Base-by-base conservation (phyloP, 345 rosid species). In the Corchorus olitorius region DNA sequence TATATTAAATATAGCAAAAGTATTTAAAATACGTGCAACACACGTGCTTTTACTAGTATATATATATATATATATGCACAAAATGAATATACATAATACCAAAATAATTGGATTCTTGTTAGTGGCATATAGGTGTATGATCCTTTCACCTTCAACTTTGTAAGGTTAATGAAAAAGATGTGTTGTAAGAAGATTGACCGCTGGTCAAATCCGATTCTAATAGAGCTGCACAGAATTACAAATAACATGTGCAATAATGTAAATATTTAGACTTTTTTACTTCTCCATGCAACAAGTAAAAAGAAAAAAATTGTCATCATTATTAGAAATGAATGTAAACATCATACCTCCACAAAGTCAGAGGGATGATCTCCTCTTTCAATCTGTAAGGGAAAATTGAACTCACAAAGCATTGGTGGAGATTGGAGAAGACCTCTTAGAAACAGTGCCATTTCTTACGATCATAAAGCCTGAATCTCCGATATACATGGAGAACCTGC, bases 391-490 rank as follows among this genome's bases (percentile, higher is more conserved):
- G 98, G 93, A 82, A 90, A 88, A 80, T 78, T 76, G 78, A 94
- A 90, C 76, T 89, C 94, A 73, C 89, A 91, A 62, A 83, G 74
- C 91, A 87, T 85, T 34, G 89, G 90, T 34, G 89, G 90, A 80
- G 86, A 81, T 19, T 27, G 27, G 27, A 27, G 27, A 27, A 27
- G 97, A 92, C 55, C 83, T 90, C 73, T 83, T 83, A 48, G 83
- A 75, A 65, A 90, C 72, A 76, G 67, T 49, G 10, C 89, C 87
- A 48, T 86, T 77, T 80, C 98, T 89, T 61, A 93, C 72, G 75
- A 94, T 70, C 49, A 92, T 73, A 85, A 92, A 88, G 80, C 93
- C 92, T 0, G 98, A 86, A 82, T 94, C 91, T 80, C 27, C 95
- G 20, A 90, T 83, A 84, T 84, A 89, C 87, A 77, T 75, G 87